phyloP scores from a whole-genome alignment of 1,284 basidiomycete species.

The Rhodotorula sp. region DNA sequence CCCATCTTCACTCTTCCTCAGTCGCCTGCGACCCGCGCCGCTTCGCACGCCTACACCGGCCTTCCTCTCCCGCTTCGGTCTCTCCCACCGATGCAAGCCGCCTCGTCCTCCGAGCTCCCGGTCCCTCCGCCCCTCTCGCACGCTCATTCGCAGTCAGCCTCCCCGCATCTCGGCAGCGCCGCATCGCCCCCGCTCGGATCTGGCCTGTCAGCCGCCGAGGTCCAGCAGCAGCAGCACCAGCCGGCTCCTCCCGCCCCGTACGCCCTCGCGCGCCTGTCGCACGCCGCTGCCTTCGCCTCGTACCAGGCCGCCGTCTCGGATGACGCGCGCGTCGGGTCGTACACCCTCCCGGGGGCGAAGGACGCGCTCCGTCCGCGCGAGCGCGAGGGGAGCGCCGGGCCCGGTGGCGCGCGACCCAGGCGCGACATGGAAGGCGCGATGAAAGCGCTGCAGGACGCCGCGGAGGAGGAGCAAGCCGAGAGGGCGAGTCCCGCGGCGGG shows the following conservation, averaged over 20 bases:
- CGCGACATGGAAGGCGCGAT: no score
- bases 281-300: conserved; percentile 7
- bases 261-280: conserved; percentile 3
- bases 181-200: not conserved
- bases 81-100: no score
- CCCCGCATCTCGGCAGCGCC: not conserved
- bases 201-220: not conserved
- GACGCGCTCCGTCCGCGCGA: not conserved
- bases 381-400: no score
- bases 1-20: not conserved
- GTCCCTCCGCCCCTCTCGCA: not conserved
- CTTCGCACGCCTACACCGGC: not conserved
- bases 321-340: not conserved
- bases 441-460: no score
- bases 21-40: not conserved
- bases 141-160: no score
- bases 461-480: no score
- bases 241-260: not conserved
- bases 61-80: not conserved
- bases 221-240: not conserved
- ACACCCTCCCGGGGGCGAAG: not conserved
- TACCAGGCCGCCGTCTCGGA: not conserved
- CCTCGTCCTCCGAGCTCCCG: not conserved
- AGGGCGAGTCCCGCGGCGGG: no score
- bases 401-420: no score